A percentile compares a stretch with the other conserved stretches of the same genome.
phyloP scores from a whole-genome alignment of 208 protist genomes.

The Strigomonas oncopelti region DNA sequence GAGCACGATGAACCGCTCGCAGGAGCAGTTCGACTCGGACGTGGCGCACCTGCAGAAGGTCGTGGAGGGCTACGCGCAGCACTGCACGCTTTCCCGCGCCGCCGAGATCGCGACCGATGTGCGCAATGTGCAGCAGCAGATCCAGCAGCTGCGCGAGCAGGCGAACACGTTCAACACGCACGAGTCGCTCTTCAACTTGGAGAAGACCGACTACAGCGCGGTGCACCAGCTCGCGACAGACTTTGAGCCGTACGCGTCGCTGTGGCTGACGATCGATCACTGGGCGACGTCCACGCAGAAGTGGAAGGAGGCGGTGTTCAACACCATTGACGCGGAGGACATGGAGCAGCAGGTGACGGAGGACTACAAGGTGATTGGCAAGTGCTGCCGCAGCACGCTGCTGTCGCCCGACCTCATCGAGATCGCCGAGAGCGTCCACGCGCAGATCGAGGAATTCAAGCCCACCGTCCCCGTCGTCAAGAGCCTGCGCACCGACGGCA shows the following conservation, averaged over 20 bases:
- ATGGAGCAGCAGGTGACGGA: conserved; percentile 88
- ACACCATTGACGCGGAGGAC: conserved; percentile 80
- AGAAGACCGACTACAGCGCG: conserved; percentile 90
- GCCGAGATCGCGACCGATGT: conserved; percentile 91
- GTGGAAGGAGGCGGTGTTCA: conserved; percentile 86
- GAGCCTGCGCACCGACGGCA: conserved; percentile 93
- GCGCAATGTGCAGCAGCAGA: conserved; percentile 71
- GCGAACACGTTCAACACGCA: conserved; percentile 92
- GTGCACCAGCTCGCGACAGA: conserved; percentile 86
- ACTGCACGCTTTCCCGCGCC: conserved; percentile 80
- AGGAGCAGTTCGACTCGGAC: conserved; percentile 83
- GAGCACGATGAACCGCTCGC: conserved; percentile 74
- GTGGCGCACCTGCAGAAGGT: conserved; percentile 66
- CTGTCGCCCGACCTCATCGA: conserved; percentile 82
- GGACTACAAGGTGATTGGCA: conserved; percentile 81
- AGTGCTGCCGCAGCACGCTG: conserved; percentile 66
- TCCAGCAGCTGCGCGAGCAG: conserved; percentile 79
- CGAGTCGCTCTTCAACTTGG: conserved; percentile 92
- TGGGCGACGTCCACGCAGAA: conserved; percentile 76
- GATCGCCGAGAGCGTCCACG: conserved; percentile 84
- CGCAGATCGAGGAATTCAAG: conserved; percentile 93
- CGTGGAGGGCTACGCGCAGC: conserved; percentile 84
- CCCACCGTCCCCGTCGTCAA: conserved; percentile 94
- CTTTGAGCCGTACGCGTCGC: conserved; percentile 94
- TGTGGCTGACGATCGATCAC: conserved; percentile 92